These are phyloP conservation scores for Euphrasia confusa DNA, from an alignment of 257 asterid genomes.

Conservation along the genomic window DNA sequence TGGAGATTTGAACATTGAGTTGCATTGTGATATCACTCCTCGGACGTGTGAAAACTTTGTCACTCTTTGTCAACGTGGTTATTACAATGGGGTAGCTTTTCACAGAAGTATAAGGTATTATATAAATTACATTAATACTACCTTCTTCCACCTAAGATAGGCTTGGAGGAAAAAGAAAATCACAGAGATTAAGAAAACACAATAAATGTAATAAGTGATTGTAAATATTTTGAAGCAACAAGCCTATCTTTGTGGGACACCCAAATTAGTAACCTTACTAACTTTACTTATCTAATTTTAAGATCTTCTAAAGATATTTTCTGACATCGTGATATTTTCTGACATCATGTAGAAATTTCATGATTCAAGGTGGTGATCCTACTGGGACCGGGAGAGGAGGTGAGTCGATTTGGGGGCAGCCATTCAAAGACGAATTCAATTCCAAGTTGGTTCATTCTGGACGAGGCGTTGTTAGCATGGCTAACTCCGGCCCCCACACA, in stretches of 20 bases:
- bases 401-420: slow-evolving; percentile 94
- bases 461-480: slow-evolving; percentile 98
- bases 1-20: slow-evolving; percentile 93
- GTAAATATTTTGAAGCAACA: too few species aligned
- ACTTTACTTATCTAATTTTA: neutral
- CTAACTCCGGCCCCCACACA: slow-evolving; percentile 93
- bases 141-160: too few species aligned
- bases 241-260: too few species aligned
- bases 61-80: slow-evolving; percentile 85
- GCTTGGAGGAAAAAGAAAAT: too few species aligned
- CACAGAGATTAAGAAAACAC: too few species aligned
- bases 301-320: neutral
- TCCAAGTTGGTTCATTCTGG: slow-evolving; percentile 93
- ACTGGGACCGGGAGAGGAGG: slow-evolving; percentile 87
- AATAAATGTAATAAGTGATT: neutral
- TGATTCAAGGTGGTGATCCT: slow-evolving; percentile 99
- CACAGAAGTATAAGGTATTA: slow-evolving; percentile 85
- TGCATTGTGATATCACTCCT: slow-evolving; percentile 91
- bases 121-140: slow-evolving; percentile 13
- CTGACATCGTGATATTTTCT: slow-evolving; percentile 21
- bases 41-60: slow-evolving; percentile 93
- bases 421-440: slow-evolving; percentile 90
- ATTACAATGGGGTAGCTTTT: slow-evolving; percentile 81
- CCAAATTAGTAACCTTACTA: too few species aligned
- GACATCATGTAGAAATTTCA: slow-evolving; percentile 68